Evolutionary conservation across 2,329 filamentous ascomycete species (phyloP).

Genomic region (Leptographium radiaticola): DNA sequence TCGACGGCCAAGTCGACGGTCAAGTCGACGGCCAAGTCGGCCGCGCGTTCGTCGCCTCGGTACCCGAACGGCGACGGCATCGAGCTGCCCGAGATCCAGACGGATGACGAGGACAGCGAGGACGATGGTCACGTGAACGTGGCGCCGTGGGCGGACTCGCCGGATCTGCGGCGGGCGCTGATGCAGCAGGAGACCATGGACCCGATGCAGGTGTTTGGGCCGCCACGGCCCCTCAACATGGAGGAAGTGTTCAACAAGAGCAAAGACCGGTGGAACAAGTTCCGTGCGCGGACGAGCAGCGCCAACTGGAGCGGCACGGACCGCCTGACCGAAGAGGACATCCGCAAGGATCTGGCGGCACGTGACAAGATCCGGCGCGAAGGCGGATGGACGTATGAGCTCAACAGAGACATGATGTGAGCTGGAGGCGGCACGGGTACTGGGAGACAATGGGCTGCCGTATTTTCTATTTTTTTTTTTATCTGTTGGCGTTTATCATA

Average conservation of each 20-base stretch:
- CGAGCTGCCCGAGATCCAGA: conserved; percentile 86
- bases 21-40: conserved; percentile 30
- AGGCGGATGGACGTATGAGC: conserved; percentile 70
- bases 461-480: too few species aligned
- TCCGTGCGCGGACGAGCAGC: conserved; percentile 81
- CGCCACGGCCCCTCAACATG: conserved; percentile 78
- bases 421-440: background rate
- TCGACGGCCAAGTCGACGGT: conserved; percentile 43
- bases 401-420: conserved; percentile 32
- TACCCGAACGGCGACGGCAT: conserved; percentile 86
- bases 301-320: conserved; percentile 88
- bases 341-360: conserved; percentile 64
- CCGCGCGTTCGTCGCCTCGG: conserved; percentile 59
- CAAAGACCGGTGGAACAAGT: conserved; percentile 74
- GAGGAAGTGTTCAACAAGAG: conserved; percentile 92
- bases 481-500: too few species aligned
- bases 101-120: conserved; percentile 70
- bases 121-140: conserved; percentile 40
- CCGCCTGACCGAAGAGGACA: conserved; percentile 73
- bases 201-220: conserved; percentile 75
- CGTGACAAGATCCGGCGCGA: conserved; percentile 69
- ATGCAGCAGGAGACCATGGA: conserved; percentile 76
- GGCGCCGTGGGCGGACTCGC: conserved; percentile 80
- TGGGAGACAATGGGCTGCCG: background rate
- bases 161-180: conserved; percentile 63